phyloP scores from a whole-genome alignment of 1,284 basidiomycete species.

The Singerocomus inundabilis region DNA sequence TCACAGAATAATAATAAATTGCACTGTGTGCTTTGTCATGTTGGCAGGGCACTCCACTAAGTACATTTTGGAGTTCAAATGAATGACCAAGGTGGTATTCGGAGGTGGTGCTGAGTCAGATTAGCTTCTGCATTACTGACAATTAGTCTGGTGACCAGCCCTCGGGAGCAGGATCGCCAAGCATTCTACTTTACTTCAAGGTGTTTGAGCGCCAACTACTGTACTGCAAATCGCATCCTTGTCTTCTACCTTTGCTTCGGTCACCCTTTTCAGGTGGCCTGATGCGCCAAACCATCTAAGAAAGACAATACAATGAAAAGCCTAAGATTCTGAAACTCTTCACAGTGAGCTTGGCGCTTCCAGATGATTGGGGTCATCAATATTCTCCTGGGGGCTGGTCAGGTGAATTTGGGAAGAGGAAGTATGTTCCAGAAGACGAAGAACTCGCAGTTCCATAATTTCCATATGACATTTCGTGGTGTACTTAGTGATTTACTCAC shows the following conservation, averaged over 20 bases:
- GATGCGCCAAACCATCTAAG: neutral
- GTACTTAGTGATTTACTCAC: neutral
- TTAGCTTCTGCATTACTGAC: neutral
- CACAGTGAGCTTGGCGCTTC: neutral
- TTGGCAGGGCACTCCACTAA: too few relatives aligned
- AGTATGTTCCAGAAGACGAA: conserved; percentile 8
- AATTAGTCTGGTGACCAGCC: neutral
- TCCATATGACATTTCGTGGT: conserved; percentile 13
- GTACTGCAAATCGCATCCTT: neutral
- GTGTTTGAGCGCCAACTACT: neutral
- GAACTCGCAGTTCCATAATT: conserved; percentile 1
- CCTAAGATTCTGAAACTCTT: conserved; percentile 2
- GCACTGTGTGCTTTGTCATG: too few relatives aligned
- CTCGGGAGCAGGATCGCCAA: neutral
- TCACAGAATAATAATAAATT: too few relatives aligned
- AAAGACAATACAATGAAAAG: conserved; percentile 14
- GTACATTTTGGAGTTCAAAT: neutral
- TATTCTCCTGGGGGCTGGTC: neutral
- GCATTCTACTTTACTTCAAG: neutral
- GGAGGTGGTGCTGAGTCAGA: neutral
- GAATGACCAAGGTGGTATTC: neutral
- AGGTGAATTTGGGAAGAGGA: conserved; percentile 11
- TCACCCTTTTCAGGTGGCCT: conserved; percentile 1
- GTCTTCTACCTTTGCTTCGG: conserved; percentile 1
- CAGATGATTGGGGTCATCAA: neutral